phyloP scores from a whole-genome alignment of 176 grass and related monocot species.

The Melocanna baccifera region DNA sequence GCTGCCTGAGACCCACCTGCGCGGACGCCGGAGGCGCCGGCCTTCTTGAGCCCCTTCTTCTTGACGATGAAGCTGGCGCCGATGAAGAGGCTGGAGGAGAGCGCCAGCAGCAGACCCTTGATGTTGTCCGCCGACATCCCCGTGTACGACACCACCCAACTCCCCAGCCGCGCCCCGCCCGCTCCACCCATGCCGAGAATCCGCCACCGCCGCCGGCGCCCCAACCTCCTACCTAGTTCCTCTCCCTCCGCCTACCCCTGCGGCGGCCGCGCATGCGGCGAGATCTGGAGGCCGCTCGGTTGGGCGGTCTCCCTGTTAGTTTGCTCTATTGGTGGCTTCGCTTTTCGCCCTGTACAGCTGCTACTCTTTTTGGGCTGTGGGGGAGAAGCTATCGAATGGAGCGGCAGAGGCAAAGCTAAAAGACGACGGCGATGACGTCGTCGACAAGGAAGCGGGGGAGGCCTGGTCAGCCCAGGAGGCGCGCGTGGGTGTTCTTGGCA shows the following conservation, averaged over 20 bases:
- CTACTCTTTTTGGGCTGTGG: background rate
- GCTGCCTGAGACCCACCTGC: slow-evolving; percentile 49
- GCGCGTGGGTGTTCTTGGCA: background rate
- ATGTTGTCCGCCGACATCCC: slow-evolving; percentile 98
- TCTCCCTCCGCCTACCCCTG: background rate
- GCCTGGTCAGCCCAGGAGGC: background rate
- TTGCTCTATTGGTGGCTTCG: background rate
- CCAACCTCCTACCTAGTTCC: background rate
- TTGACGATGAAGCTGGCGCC: slow-evolving; percentile 99
- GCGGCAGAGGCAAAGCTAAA: background rate
- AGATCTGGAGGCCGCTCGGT: slow-evolving; percentile 28
- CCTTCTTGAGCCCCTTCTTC: slow-evolving; percentile 99
- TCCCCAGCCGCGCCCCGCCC: slow-evolving; percentile 41
- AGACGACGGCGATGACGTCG: slow-evolving; percentile 30
- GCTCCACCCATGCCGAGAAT: slow-evolving; percentile 5
- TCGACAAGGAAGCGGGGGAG: slow-evolving; percentile 18
- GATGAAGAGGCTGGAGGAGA: slow-evolving; percentile 95
- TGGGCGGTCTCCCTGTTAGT: background rate
- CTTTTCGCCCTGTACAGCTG: background rate
- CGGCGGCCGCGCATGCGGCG: slow-evolving; percentile 44
- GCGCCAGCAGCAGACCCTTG: slow-evolving; percentile 88
- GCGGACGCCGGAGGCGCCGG: slow-evolving; percentile 77
- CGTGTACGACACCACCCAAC: slow-evolving; percentile 83
- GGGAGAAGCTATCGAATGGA: slow-evolving; percentile 21
- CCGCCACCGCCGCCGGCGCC: background rate